Percentiles rank a stretch among this genome's conserved stretches.
Evolutionary conservation across 345 rosid species (phyloP).

Genomic region (Arabis hirsuta): DNA sequence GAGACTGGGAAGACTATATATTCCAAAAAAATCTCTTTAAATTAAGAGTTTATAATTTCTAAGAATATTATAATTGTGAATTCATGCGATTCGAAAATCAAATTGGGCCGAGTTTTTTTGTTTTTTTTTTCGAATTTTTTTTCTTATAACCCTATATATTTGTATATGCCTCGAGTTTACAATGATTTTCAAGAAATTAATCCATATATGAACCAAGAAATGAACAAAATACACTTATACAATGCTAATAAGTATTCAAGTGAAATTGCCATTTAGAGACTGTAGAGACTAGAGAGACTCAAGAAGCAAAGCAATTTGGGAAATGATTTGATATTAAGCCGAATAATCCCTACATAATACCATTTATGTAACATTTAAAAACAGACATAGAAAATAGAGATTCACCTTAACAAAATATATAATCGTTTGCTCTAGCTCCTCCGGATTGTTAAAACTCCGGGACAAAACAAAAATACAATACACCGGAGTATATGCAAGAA

Average conservation of each 20-base stretch:
- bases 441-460: not conserved
- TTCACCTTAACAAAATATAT: not conserved
- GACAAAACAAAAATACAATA: conserved; percentile 10
- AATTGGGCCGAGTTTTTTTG: not conserved
- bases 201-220: not conserved
- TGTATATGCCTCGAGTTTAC: not conserved
- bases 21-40: conserved; percentile 1
- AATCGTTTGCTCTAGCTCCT: conserved; percentile 10
- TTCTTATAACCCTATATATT: no score
- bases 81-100: not conserved
- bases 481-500: not conserved
- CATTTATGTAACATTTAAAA: not conserved
- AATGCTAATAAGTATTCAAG: not conserved
- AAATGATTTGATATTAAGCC: not conserved
- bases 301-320: not conserved
- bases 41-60: not conserved
- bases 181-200: not conserved
- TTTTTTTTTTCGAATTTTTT: not conserved
- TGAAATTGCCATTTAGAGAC: not conserved
- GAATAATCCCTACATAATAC: not conserved
- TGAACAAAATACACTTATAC: not conserved
- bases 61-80: conserved; percentile 4
- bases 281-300: not conserved
- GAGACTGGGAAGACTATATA: conserved; percentile 1
- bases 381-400: not conserved